Evolutionary conservation across 78 protist genomes (phyloP), one percentile per base, ranked within the genome.

Genomic region (Dictyostelium purpureum): DNA sequence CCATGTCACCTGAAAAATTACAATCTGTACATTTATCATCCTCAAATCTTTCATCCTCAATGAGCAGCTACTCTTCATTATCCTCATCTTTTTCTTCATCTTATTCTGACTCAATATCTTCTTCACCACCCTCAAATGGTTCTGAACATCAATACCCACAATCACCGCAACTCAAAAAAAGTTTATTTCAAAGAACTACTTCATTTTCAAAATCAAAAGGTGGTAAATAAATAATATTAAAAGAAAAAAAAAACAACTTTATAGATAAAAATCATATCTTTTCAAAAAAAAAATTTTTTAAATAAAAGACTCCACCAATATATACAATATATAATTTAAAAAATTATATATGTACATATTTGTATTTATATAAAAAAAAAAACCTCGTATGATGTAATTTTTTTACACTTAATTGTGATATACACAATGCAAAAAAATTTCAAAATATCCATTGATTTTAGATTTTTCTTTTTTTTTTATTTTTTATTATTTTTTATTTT

Each of bases 31-130:
- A 31, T 26, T 65, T 65, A 65, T 65, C 74, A 0, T 35, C 63
- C 14, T 59, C 43, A 63, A 31, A 14, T 63, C 43, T 33, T 63
- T 63, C 70, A 61, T 28, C 40, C 0, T 61, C 71, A 14, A 63
- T 63, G 71, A 63, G 33, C 33, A 31, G 40, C 16, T 33, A 35
- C 33, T 63, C 16, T 63, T 33, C 43, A 33, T 63, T 16, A 14
- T 63, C 71, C 6, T 63, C 71, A 33, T 63, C 71, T 33, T 16
- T 63, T 14, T 63, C 71, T 63, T 63, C 71, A 35, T 63, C 42
- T 63, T 63, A 28, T 6, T 16, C 71, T 2, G 71, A 63, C 18
- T 63, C 71, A 63, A 63, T 63, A 21, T 63, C 71, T 63, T 21
- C 43, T 63, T 63, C 71, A 28, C 71, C 71, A 63, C 71, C 71